Evolutionary conservation across 495 filamentous ascomycete genomes (phyloP).

Genomic region (Friedmanniomyces simplex): DNA sequence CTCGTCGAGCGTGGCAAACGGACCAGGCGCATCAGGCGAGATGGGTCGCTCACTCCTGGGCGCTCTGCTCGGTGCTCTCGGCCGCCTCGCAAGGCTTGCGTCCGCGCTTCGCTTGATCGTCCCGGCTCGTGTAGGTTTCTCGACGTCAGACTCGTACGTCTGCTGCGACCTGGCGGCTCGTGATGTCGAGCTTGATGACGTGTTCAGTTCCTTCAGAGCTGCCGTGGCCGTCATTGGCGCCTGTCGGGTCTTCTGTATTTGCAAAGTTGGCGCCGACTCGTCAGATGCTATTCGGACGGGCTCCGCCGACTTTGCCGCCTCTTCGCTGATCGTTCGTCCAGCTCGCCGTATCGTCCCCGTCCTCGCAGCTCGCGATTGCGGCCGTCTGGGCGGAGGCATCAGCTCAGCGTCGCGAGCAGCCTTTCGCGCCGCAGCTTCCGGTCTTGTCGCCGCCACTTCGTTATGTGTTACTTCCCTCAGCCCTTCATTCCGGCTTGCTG

Average conservation of each 20-base stretch:
- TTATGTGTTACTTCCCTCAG: conserved; percentile 19
- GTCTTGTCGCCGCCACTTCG: conserved; percentile 10
- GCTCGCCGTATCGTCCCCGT: conserved; percentile 11
- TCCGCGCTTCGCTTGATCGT: conserved; percentile 16
- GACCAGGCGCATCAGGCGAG: conserved; percentile 13
- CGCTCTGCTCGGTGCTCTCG: conserved; percentile 7
- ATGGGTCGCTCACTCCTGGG: conserved; percentile 11
- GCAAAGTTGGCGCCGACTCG: conserved; percentile 6
- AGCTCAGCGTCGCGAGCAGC: conserved; percentile 14
- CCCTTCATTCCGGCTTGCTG: conserved; percentile 4
- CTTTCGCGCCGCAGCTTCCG: neutral
- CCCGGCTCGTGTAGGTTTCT: conserved; percentile 5
- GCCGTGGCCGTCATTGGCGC: neutral
- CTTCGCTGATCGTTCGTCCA: conserved; percentile 21
- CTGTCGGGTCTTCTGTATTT: conserved; percentile 6
- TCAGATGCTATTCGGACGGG: conserved; percentile 13
- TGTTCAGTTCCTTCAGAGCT: conserved; percentile 5
- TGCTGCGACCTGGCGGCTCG: neutral
- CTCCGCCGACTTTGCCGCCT: conserved; percentile 9
- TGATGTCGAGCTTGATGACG: conserved; percentile 1
- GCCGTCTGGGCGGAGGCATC: conserved; percentile 18
- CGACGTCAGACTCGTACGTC: neutral
- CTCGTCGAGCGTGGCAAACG: conserved; percentile 18
- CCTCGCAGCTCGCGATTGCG: neutral
- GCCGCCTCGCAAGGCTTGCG: conserved; percentile 19